These are phyloP conservation scores for Hordeum pubiflorum DNA, from an alignment of 202 grass and related monocot species.

Conservation along the genomic window DNA sequence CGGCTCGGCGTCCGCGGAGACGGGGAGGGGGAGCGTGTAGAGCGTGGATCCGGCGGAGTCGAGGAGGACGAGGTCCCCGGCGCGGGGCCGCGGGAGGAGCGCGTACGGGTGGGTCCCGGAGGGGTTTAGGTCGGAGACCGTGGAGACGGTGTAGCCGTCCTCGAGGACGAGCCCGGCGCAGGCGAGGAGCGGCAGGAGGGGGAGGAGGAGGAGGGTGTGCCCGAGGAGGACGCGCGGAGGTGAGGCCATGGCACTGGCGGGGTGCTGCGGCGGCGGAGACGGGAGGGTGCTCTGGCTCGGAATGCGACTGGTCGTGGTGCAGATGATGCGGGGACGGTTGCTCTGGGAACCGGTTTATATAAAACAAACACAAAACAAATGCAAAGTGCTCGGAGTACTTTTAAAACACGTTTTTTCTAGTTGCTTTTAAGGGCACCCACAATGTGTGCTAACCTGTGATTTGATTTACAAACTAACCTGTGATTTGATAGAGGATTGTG, in stretches of 20 bases:
- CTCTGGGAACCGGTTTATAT: too few species aligned
- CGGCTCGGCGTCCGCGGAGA: background rate
- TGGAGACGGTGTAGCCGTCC: constrained; percentile 40
- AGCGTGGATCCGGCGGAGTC: constrained; percentile 29
- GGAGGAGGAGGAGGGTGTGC: background rate
- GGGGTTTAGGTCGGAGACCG: constrained; percentile 33
- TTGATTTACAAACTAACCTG: too few species aligned
- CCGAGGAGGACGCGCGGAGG: background rate
- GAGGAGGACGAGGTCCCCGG: constrained; percentile 42
- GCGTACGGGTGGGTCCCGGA: constrained; percentile 25
- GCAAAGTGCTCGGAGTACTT: too few species aligned
- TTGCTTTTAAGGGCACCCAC: too few species aligned
- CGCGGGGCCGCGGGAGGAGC: constrained; percentile 25
- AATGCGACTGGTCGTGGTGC: background rate
- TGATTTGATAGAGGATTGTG: too few species aligned
- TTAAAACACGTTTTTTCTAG: too few species aligned
- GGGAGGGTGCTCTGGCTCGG: background rate
- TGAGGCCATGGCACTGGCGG: constrained; percentile 8
- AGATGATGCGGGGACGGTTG: too few species aligned
- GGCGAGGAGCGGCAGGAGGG: constrained; percentile 3
- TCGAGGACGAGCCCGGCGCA: constrained; percentile 19
- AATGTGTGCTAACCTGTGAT: too few species aligned
- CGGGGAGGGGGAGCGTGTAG: constrained; percentile 33
- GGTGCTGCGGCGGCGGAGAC: background rate
- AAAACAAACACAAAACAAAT: too few species aligned